Evolutionary conservation across 352 stramenopile species (phyloP), one percentile per base, ranked within the genome.

Genomic region (Globisporangium uncinulatum): DNA sequence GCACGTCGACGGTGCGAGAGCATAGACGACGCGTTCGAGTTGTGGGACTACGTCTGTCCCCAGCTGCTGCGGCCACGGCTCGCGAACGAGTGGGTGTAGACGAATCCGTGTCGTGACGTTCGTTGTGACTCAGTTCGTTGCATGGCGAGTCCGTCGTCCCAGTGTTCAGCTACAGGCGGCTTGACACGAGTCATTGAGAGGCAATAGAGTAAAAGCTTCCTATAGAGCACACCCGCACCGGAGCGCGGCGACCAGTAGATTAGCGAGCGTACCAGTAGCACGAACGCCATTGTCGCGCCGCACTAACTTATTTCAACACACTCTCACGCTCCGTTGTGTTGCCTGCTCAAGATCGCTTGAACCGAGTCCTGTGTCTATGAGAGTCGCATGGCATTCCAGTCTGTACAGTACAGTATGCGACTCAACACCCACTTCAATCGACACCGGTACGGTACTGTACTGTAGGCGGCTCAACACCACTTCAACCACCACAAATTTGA

Each of bases 31-130:
- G 24, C 64, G n/a, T 84, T 84, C 56, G 74, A 81, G 31, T 73
- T 84, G 64, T 84, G 74, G 74, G 74, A 84, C 52, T 84, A 81
- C 48, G 68, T 84, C 36, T 80, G 71, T 57, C 71, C 71, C 3
- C 70, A 78, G 52, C 62, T 76, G 39, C 57, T 71, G 41, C 71
- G 74, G 9, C 69, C 57, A 13, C 42, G 50, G 36, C 74, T 67
- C 49, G 59, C 64, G 34, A 84, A 81, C 49, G 74, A 81, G 59
- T 84, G 74, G 74, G 42, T 84, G 43, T 84, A 51, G 36, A 13
- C 7, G 15, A 19, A 11, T 34, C 21, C 17, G 51, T 24, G 20
- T 9, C 21, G 21, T 45, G 51, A 10, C 4, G 39, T 48, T 13
- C 49, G 36, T 56, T 4, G 29, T n/a, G 29, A 34, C 5, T 19